A percentile compares a stretch with the other conserved stretches of the same genome.
Conservation (phyloP, 805 yeast genomes). For the Metschnikowia koreensis region DNA sequence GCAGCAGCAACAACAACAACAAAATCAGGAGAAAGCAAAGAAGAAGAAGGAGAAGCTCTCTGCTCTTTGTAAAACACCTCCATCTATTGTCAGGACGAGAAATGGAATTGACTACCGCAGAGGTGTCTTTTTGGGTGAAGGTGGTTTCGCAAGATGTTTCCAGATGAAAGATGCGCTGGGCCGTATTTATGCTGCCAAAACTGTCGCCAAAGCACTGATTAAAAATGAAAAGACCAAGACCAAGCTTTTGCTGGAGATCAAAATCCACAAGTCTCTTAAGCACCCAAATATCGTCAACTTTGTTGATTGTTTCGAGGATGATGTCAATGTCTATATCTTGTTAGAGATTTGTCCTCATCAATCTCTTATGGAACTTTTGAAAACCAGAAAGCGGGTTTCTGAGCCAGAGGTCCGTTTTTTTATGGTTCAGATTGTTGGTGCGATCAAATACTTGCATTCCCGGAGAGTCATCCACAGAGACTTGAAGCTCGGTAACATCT, state of each 20-base stretch:
- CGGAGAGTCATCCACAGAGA: conserved; percentile 95
- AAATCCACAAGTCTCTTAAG: conserved; percentile 84
- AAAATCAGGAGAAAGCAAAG: conserved; percentile 25
- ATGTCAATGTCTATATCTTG: conserved; percentile 86
- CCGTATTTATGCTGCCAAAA: conserved; percentile 88
- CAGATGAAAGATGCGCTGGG: conserved; percentile 93
- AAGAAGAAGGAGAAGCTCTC: conserved; percentile 88
- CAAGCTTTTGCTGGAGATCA: conserved; percentile 87
- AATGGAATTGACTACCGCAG: conserved; percentile 86
- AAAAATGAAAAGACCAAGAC: conserved; percentile 86
- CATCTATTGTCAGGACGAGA: conserved; percentile 84
- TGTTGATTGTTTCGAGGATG: conserved; percentile 96
- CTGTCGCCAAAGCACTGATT: conserved; percentile 94
- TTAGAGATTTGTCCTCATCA: conserved; percentile 95
- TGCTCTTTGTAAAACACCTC: conserved; percentile 93
- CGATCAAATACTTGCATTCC: conserved; percentile 86
- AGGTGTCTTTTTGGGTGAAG: conserved; percentile 92
- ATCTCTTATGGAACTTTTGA: conserved; percentile 87
- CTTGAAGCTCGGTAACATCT: conserved; percentile 91
- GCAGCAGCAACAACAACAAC: conserved; percentile 21
- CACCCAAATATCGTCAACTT: conserved; percentile 91
- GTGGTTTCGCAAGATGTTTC: conserved; percentile 98
- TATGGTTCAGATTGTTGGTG: conserved; percentile 92
- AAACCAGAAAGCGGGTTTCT: conserved; percentile 75
- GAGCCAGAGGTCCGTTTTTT: conserved; percentile 91